Base-by-base conservation (phyloP, 1,284 basidiomycete species). In the Volvariella surrecta region DNA sequence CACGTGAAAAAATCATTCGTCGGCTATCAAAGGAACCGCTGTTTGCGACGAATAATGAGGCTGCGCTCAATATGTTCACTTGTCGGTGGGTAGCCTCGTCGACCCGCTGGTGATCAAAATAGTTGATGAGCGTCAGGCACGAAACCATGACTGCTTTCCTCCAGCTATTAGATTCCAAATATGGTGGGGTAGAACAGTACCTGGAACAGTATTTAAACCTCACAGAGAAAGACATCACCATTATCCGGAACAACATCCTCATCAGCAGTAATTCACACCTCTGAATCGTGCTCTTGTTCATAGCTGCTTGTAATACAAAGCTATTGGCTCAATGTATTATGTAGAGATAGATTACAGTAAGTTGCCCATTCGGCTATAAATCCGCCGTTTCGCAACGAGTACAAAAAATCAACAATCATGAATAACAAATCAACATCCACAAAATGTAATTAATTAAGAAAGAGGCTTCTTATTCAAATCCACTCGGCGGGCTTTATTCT, bases 51-150 rank as follows among this genome's bases (percentile, higher is more conserved):
- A 81, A 86, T 50, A 75, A 70, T 37, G 74, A 83, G 45, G 81
- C 82, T 17, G 83, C 82, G 1, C 62, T 84, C 11, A 86, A 83
- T 50, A 85, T 88, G 83, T 74, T 88, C 38, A 75, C 79, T 2
- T 86, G 82, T 52, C 71, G 80, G 84, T 84, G 56, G 45, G 68
- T 39, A 16, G 38, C 13, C 4, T 35, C 32, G 28, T n/a, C n/a
- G n/a, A n/a, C n/a, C n/a, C 9, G 30, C 42, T 8, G 11, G 17
- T 24, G 8, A 21, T 15, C 7, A 39, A 18, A 4, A 16, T 28
- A 18, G 4, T 1, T 20, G 10, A 11, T n/a, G 18, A 19, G 22
- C 13, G 40, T 24, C 20, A 37, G n/a, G 31, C 19, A 39, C 15
- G 10, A 82, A 52, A 84, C 82, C 1, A 88, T 88, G 84, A 51